Evolutionary conservation across 2,329 filamentous ascomycete species (phyloP), one percentile per base, ranked within the genome.

Genomic region (Sarocladium strictum): DNA sequence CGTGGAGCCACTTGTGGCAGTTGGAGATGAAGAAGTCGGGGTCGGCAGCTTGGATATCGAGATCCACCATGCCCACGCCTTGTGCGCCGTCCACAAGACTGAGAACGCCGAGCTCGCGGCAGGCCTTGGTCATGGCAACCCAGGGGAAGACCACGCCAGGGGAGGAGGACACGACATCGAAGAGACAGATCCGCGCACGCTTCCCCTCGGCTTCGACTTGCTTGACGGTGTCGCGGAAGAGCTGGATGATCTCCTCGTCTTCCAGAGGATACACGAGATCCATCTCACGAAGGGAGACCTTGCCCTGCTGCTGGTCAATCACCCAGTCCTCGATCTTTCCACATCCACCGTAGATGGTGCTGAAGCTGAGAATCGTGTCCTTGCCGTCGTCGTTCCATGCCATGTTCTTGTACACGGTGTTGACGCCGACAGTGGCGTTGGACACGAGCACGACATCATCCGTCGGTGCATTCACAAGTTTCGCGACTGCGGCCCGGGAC

Each of bases 11-110:
- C 74, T 96, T 96, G 74, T 96, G 89, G 62, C 85, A 89, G 67
- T 97, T 97, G 54, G 79, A 86, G 14, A 93, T 80, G 64, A 95
- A 89, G 72, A 96, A 97, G 68, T 97, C 92, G 0, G 90, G 85
- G 58, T 91, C 81, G 2, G 91, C 72, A 3, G 71, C 67, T 0
- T 65, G 59, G 14, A 97, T 70, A 67, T 95, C 81, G 7, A 97
- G 68, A 1, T 79, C 75, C 7, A 96, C 77, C 69, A 94, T 87
- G 2, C 93, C 93, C 23, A 96, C 72, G 1, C 87, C 86, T 69
- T 97, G 93, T 0, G 93, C 93, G 15, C 83, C 92, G 66, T 97
- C 93, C 35, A 97, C 75, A 19, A 90, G 73, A 61, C 86, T 91
- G 54, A 93, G 65, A 2, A 97, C 73, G 0, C 80, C 82, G 23